Evolutionary conservation across 225 moss, liverwort and hornwort species (phyloP).

Genomic region (Antitrichia curtipendula): DNA sequence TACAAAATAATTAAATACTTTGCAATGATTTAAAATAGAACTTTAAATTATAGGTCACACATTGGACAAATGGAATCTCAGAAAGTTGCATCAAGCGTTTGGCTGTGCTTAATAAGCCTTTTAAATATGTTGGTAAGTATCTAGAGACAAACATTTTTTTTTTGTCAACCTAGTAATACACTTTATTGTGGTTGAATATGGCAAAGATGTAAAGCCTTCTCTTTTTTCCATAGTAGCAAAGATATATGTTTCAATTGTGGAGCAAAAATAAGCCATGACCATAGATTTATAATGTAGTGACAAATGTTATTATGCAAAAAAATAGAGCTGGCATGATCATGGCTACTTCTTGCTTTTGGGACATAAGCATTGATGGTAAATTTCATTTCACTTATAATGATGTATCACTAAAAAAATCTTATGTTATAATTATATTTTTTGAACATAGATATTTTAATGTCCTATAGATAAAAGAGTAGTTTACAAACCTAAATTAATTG

Average conservation of each 20-base stretch:
- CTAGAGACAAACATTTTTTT: fast-evolving
- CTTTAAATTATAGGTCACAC: slow-evolving; percentile 25
- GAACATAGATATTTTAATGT: no score
- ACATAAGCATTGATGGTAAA: slow-evolving; percentile 50
- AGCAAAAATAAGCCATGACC: background rate
- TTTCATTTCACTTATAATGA: background rate
- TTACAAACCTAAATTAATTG: background rate
- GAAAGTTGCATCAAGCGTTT: slow-evolving; percentile 69
- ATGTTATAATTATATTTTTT: no score
- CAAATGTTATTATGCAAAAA: slow-evolving; percentile 87
- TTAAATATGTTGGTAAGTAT: slow-evolving; percentile 65
- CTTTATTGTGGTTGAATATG: background rate
- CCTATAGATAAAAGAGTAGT: no score
- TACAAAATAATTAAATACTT: background rate
- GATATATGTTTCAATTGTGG: background rate
- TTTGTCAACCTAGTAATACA: background rate
- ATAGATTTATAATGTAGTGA: slow-evolving; percentile 14
- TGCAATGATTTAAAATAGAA: background rate
- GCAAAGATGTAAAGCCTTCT: background rate
- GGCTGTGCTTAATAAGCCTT: slow-evolving; percentile 58
- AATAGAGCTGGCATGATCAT: slow-evolving; percentile 85
- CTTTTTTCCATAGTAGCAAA: no score
- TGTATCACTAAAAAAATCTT: no score
- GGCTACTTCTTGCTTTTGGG: slow-evolving; percentile 78
- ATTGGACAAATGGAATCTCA: slow-evolving; percentile 71